phyloP scores from a whole-genome alignment of 2,329 filamentous ascomycete species.

The Aspergillus sp. region DNA sequence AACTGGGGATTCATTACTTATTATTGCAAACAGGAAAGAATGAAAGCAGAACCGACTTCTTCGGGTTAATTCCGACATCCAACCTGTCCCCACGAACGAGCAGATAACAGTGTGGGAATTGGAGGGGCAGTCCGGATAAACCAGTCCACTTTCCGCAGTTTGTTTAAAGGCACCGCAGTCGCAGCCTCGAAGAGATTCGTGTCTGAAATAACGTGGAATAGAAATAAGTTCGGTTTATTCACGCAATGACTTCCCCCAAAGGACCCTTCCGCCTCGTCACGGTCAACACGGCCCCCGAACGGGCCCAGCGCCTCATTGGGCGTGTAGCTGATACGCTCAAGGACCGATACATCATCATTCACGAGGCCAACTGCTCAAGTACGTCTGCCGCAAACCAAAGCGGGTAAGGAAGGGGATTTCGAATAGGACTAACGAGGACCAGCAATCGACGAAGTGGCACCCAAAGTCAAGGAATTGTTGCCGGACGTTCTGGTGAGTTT shows the following conservation, averaged over 20 bases:
- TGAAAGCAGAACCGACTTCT: too few relatives aligned
- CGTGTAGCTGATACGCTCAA: constrained; percentile 53
- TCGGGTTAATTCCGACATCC: neutral
- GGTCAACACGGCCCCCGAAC: constrained; percentile 59
- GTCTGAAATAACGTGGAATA: too few relatives aligned
- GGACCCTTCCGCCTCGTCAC: constrained; percentile 58
- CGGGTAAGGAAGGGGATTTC: neutral
- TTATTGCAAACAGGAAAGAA: neutral
- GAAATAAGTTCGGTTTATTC: too few relatives aligned
- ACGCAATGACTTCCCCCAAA: constrained; percentile 32
- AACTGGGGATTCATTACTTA: too few relatives aligned
- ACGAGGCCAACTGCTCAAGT: constrained; percentile 57
- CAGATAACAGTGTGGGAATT: neutral
- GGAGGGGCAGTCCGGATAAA: neutral
- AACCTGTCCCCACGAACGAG: neutral
- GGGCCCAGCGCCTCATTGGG: constrained; percentile 55
- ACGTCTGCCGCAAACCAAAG: constrained; percentile 14
- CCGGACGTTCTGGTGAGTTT: constrained; percentile 48
- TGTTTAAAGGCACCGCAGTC: neutral
- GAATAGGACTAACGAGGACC: neutral
- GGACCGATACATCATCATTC: constrained; percentile 54
- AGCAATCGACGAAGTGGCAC: constrained; percentile 48
- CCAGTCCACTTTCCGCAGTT: neutral
- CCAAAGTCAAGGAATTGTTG: constrained; percentile 44
- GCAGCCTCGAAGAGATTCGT: neutral